Percentiles rank a stretch among this genome's conserved stretches.
phyloP scores from a whole-genome alignment of 176 grass and related monocot genomes.

The Zoysia japonica region DNA sequence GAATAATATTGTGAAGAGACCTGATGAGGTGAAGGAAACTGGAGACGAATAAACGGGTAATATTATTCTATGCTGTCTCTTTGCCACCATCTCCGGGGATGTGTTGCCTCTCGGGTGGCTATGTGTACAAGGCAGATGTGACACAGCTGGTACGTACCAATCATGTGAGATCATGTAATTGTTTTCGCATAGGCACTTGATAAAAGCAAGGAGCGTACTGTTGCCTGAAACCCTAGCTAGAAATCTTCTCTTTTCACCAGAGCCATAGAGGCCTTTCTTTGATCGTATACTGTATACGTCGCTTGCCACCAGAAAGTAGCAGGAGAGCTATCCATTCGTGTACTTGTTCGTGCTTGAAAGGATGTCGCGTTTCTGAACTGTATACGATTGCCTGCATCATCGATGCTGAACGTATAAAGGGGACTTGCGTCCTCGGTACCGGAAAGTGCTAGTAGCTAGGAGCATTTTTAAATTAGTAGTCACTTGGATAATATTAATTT shows the following conservation, averaged over 20 bases:
- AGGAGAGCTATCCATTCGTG: not conserved
- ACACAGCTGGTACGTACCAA: constrained; percentile 45
- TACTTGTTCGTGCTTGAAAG: constrained; percentile 4
- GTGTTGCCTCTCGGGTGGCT: constrained; percentile 51
- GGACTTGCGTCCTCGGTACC: not conserved
- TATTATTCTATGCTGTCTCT: constrained; percentile 72
- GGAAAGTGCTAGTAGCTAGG: too few species aligned
- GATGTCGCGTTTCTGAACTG: constrained; percentile 18
- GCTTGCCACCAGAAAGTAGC: constrained; percentile 22
- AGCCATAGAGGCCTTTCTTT: constrained; percentile 30
- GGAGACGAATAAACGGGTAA: constrained; percentile 42
- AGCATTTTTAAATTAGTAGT: too few species aligned
- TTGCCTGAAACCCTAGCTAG: constrained; percentile 33
- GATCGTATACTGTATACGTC: constrained; percentile 21
- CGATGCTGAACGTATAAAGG: constrained; percentile 7
- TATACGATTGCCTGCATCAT: constrained; percentile 23
- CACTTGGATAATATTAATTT: too few species aligned
- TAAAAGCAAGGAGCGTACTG: constrained; percentile 44
- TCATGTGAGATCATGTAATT: constrained; percentile 49
- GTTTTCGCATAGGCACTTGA: constrained; percentile 44
- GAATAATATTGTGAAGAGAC: constrained; percentile 21
- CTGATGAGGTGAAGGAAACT: constrained; percentile 22
- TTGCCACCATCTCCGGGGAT: constrained; percentile 69
- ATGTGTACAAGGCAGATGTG: constrained; percentile 48
- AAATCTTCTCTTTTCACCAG: constrained; percentile 25